Base-by-base conservation (phyloP, 2,329 filamentous ascomycete species). In the Penicillium sp. region DNA sequence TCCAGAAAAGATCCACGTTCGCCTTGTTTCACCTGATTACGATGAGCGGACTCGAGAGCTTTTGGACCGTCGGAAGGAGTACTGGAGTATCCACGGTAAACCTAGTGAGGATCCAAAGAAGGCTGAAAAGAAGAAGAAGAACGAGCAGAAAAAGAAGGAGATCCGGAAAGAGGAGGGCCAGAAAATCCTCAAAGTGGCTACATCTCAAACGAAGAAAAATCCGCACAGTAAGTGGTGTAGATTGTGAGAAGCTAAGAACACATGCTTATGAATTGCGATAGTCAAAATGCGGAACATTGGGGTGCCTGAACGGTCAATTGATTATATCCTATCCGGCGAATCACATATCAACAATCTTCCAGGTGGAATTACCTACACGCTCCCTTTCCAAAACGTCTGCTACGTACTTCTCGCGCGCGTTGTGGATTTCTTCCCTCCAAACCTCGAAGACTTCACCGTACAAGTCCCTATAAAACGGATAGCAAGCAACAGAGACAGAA, bases 301-400 rank as follows among this genome's bases (percentile, higher is more conserved):
- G 13, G 67, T 76, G 6, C 67, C 67, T 8, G 36, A 67, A 49
- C 72, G 65, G 28, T 64, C 72, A 0, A 59, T 84, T 16, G 65
- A 73, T 15, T 74, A 79, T 15, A 83, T 86, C 41, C 56, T 82
- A 21, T 69, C 78, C 49, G 74, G 74, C 29, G 63, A 75, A 58
- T 68, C 62, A 28, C 73, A 82, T 57, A 66, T 76, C 42, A 78
- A 78, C 16, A 72, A 71, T 28, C 72, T 80, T 1, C 71, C 78
- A 7, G 72, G 67, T 2, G 76, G 75, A 3, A 66, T 74, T n/a
- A 58, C 68, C 21, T 77, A 77, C 52, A 66, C 63, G 2, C 65
- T 92, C 0, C 89, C 91, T 0, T 95, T 95, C 64, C 79, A 85
- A 51, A 90, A 92, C 64, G 75, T 81, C 51, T 88, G 84, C 39